Conservation (phyloP, 345 rosid genomes). For the Microthlaspi erraticum region DNA sequence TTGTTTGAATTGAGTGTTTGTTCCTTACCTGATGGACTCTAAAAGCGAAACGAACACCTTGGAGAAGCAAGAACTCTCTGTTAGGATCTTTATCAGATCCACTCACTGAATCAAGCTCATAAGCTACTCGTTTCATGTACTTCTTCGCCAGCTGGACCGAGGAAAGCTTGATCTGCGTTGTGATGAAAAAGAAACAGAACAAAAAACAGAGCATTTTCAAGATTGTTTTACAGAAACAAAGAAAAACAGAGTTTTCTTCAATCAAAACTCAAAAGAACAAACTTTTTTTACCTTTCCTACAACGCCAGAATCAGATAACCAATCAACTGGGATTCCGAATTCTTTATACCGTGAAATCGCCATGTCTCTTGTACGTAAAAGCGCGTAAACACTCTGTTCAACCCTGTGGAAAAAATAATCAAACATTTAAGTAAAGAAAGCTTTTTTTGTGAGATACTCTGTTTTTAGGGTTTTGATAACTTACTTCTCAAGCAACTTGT, state of each 20-base stretch:
- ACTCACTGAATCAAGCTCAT: constrained; percentile 77
- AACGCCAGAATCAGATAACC: constrained; percentile 86
- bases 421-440: constrained; percentile 15
- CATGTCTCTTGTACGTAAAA: constrained; percentile 95
- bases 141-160: constrained; percentile 93
- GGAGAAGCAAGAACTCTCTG: constrained; percentile 90
- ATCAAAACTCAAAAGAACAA: constrained; percentile 12
- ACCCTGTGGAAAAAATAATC: constrained; percentile 52
- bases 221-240: neutral
- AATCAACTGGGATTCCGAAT: constrained; percentile 84
- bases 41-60: constrained; percentile 95
- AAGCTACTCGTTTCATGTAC: constrained; percentile 93
- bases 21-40: constrained; percentile 89
- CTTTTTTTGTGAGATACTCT: constrained; percentile 9
- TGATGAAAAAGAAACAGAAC: neutral
- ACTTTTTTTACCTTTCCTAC: constrained; percentile 82
- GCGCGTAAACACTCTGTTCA: constrained; percentile 91
- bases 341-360: constrained; percentile 85
- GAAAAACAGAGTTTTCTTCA: neutral
- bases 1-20: neutral
- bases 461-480: constrained; percentile 31
- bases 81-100: constrained; percentile 91
- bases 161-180: constrained; percentile 86
- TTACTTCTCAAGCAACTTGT: constrained; percentile 92
- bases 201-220: constrained; percentile 21